These are phyloP conservation scores for Rhizopogon vesiculosus DNA, from an alignment of 768 basidiomycete species.

Conservation along the genomic window DNA sequence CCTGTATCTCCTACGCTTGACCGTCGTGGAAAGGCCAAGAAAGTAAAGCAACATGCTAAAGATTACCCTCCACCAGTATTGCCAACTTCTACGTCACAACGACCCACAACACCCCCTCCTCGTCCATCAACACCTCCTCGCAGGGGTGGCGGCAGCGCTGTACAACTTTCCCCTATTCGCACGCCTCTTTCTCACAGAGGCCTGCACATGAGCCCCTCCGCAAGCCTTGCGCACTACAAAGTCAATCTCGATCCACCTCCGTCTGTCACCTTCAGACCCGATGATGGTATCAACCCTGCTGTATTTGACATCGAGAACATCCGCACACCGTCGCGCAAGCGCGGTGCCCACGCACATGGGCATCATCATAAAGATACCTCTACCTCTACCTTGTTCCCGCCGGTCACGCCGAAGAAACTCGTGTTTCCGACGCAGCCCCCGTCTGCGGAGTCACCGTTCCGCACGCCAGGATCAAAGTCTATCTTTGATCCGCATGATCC, in stretches of 20 bases:
- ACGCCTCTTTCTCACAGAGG: constrained; percentile 69
- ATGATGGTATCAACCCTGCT: constrained; percentile 32
- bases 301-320: constrained; percentile 32
- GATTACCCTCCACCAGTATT: constrained; percentile 21
- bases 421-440: constrained; percentile 27
- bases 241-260: constrained; percentile 63
- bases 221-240: constrained; percentile 66
- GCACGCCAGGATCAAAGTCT: constrained; percentile 39
- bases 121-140: constrained; percentile 36
- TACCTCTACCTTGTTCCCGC: constrained; percentile 21
- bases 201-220: constrained; percentile 63
- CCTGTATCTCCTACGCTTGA: constrained; percentile 44
- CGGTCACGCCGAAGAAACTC: constrained; percentile 42
- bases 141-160: constrained; percentile 17
- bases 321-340: constrained; percentile 43
- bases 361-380: constrained; percentile 9
- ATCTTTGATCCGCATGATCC: constrained; percentile 75
- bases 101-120: constrained; percentile 31
- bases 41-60: constrained; percentile 12
- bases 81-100: constrained; percentile 12
- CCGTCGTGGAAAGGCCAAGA: constrained; percentile 22
- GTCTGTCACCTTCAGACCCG: constrained; percentile 21
- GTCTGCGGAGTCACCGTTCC: constrained; percentile 37
- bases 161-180: constrained; percentile 52
- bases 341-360: constrained; percentile 18